A percentile compares a stretch with the other conserved stretches of the same genome.
Evolutionary conservation across 805 yeast genomes (phyloP).

Genomic region (Saturnispora besseyi): DNA sequence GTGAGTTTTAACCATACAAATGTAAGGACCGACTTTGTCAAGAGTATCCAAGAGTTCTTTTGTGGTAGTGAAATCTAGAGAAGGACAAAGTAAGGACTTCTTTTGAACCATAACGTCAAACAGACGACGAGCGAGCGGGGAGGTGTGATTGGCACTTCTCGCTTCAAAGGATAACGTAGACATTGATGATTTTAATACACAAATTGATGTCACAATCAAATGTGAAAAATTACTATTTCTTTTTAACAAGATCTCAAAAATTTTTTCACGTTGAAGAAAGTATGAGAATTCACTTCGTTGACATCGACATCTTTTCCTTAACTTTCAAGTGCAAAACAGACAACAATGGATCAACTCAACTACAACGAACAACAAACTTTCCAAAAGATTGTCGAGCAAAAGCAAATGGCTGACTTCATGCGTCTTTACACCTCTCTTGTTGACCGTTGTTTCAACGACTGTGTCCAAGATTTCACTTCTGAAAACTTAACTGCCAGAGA

Average conservation of each 20-base stretch:
- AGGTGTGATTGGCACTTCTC: slow-evolving; percentile 63
- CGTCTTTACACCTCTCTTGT: slow-evolving; percentile 89
- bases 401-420: slow-evolving; percentile 99
- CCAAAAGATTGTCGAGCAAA: slow-evolving; percentile 90
- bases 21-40: slow-evolving; percentile 81
- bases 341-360: slow-evolving; percentile 82
- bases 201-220: not conserved
- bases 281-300: not conserved
- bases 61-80: slow-evolving; percentile 82
- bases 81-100: slow-evolving; percentile 86
- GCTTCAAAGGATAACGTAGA: slow-evolving; percentile 40
- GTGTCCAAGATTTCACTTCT: slow-evolving; percentile 97
- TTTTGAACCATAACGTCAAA: slow-evolving; percentile 68
- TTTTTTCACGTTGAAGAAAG: not conserved
- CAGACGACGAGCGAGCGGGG: slow-evolving; percentile 73
- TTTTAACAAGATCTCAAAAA: not conserved
- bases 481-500: slow-evolving; percentile 79
- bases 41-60: slow-evolving; percentile 60
- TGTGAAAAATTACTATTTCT: not conserved
- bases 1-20: slow-evolving; percentile 90
- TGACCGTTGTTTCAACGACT: slow-evolving; percentile 93
- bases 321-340: slow-evolving; percentile 15
- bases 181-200: not conserved
- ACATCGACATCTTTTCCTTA: not conserved
- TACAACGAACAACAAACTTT: slow-evolving; percentile 94